Base-by-base conservation (phyloP, 768 basidiomycete species). In the Collybiopsis luxurians region DNA sequence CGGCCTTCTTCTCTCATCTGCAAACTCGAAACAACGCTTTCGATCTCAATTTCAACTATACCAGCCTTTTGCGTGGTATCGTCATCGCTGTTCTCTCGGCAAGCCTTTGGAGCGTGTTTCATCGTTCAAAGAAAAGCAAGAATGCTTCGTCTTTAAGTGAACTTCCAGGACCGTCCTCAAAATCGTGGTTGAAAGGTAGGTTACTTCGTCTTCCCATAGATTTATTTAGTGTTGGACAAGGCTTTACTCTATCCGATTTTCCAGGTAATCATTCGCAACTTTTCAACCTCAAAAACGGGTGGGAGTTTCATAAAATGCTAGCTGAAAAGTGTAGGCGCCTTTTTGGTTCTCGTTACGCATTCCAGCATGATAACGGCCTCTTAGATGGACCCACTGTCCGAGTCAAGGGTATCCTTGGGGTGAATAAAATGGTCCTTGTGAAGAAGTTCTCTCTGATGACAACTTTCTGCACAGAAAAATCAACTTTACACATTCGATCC, bases 401-500 rank as follows among this genome's bases (percentile, higher is more conserved):
- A 10, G 13, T 38, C 12, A 31, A 11, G 9, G 24, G 40, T 5
- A 13, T 38, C 4, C 31, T 55, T 3, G 31, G 54, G 24, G 54
- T 55, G 36, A 39, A 24, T n/a, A 39, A 7, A 43, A 43, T n/a
- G 19, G n/a, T 21, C 19, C 45, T 24, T n/a, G 6, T 19, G 13
- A 19, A 12, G 1, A 12, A 3, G 7, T 19, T n/a, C n/a, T n/a
- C n/a, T 15, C 31, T 38, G 28, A 34, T 13, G 24, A 12, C 24
- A n/a, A n/a, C n/a, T 19, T 36, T 31, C 26, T 13, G n/a, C n/a
- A n/a, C 24, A 55, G 54, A 38, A 30, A 13, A 45, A 38, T n/a
- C 54, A 38, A 23, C 19, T 55, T n/a, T 55, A 55, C 54, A 55
- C 45, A 19, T 55, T 47, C 34, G 54, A 55, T 24, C 54, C 54